Conservation (phyloP, 1,139 yeast species). For the Meyerozyma athensensis region DNA sequence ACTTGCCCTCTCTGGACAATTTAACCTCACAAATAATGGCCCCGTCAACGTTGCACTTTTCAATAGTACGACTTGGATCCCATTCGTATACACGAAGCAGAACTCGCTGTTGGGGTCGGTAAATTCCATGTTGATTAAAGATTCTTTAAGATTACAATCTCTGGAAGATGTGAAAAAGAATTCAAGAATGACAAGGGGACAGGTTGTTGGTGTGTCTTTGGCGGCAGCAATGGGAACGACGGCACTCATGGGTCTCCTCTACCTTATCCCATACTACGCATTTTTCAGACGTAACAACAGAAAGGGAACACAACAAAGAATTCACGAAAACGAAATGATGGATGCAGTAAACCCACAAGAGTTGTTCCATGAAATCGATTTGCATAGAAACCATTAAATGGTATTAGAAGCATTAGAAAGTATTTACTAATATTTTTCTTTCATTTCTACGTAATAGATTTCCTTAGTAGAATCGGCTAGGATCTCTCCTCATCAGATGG, state of each 20-base stretch:
- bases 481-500: slow-evolving; percentile 26
- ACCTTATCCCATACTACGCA: slow-evolving; percentile 49
- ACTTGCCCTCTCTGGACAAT: slow-evolving; percentile 59
- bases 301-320: slow-evolving; percentile 36
- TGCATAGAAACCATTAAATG: slow-evolving; percentile 24
- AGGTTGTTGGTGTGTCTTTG: slow-evolving; percentile 79
- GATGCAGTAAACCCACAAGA: slow-evolving; percentile 62
- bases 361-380: slow-evolving; percentile 56
- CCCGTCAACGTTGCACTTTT: slow-evolving; percentile 61
- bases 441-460: neutral
- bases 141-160: slow-evolving; percentile 34
- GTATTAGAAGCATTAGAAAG: neutral
- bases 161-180: slow-evolving; percentile 27
- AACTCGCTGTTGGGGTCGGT: slow-evolving; percentile 25
- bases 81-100: slow-evolving; percentile 44
- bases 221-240: slow-evolving; percentile 87
- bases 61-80: slow-evolving; percentile 70
- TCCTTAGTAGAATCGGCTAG: slow-evolving; percentile 4
- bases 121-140: slow-evolving; percentile 32
- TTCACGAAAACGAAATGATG: slow-evolving; percentile 65
- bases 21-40: slow-evolving; percentile 52
- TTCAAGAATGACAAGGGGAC: slow-evolving; percentile 47
- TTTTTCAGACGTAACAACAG: slow-evolving; percentile 43
- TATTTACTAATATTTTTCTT: neutral
- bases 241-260: slow-evolving; percentile 58